phyloP scores from a whole-genome alignment of 768 basidiomycete species.

The Sporobolomyces roseus region DNA sequence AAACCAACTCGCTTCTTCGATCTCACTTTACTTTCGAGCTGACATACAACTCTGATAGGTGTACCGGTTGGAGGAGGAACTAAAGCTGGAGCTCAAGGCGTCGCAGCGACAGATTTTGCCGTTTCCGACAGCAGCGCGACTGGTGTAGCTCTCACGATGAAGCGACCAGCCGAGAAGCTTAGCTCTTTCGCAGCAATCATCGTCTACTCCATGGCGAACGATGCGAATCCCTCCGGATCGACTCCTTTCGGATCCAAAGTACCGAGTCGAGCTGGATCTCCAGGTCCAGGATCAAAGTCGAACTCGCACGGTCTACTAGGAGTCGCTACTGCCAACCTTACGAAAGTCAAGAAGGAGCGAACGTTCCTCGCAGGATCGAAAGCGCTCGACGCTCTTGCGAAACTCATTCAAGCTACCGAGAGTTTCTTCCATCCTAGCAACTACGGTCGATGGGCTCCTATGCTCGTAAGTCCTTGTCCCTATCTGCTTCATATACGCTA shows the following conservation, averaged over 20 bases:
- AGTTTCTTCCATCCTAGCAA: slow-evolving; percentile 88
- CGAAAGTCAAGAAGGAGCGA: slow-evolving; percentile 40
- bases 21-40: no score
- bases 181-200: slow-evolving; percentile 78
- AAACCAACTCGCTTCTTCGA: neutral
- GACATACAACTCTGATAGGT: no score
- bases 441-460: slow-evolving; percentile 69
- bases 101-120: slow-evolving; percentile 42
- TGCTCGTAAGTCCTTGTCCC: slow-evolving; percentile 7
- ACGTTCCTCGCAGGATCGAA: slow-evolving; percentile 68
- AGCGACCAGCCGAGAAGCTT: slow-evolving; percentile 50
- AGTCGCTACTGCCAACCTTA: slow-evolving; percentile 27
- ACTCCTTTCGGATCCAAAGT: slow-evolving; percentile 60
- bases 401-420: slow-evolving; percentile 79
- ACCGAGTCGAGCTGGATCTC: slow-evolving; percentile 48
- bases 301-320: slow-evolving; percentile 23
- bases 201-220: slow-evolving; percentile 82
- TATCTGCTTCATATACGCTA: neutral
- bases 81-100: slow-evolving; percentile 39
- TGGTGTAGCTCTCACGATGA: slow-evolving; percentile 64
- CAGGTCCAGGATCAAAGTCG: slow-evolving; percentile 45
- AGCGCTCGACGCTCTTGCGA: slow-evolving; percentile 78
- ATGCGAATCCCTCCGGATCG: slow-evolving; percentile 67
- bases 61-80: slow-evolving; percentile 49
- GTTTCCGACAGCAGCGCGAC: slow-evolving; percentile 63